Conservation (phyloP, 305 asterid genomes). For the Fraxinus angustifolia region DNA sequence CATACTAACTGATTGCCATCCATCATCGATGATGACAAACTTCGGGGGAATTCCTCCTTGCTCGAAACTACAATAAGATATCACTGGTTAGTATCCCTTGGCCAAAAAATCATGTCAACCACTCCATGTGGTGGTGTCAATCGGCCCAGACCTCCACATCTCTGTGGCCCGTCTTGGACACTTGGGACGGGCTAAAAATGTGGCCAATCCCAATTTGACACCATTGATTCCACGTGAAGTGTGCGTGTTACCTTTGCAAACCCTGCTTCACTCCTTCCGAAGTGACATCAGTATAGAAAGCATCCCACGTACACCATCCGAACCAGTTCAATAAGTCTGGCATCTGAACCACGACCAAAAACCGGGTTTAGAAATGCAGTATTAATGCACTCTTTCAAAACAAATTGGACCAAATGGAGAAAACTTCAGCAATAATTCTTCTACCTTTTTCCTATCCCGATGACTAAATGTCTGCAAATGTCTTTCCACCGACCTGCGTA, state of each 20-base stretch:
- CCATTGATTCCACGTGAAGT: not conserved
- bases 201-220: not conserved
- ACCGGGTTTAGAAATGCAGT: conserved; percentile 10
- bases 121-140: not conserved
- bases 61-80: conserved; percentile 46
- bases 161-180: not conserved
- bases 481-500: conserved; percentile 66
- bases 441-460: conserved; percentile 84
- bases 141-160: not conserved
- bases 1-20: conserved; percentile 89
- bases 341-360: conserved; percentile 45
- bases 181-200: not conserved
- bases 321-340: conserved; percentile 96
- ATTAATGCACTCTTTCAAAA: not conserved
- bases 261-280: conserved; percentile 79
- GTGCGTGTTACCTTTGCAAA: conserved; percentile 52
- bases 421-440: not conserved
- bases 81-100: not conserved
- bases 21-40: conserved; percentile 82
- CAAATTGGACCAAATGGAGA: not conserved
- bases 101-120: not conserved
- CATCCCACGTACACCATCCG: conserved; percentile 98
- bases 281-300: conserved; percentile 82
- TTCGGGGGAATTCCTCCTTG: conserved; percentile 74
- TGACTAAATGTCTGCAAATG: conserved; percentile 75